Base-by-base conservation (phyloP, 116 monocot species). In the Dioscorea cayenensis region DNA sequence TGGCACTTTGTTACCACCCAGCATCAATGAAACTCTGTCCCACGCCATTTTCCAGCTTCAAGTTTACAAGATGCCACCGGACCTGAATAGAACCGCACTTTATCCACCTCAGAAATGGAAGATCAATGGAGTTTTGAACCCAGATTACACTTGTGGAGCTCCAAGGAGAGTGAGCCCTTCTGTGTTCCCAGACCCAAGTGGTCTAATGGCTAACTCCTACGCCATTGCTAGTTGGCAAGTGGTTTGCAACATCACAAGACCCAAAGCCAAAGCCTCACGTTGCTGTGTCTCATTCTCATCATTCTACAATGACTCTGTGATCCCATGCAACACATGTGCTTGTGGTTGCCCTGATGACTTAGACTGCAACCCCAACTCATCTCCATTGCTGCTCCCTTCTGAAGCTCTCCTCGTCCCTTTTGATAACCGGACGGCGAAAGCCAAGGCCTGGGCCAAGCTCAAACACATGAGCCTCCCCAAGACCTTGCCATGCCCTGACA, bases 281-380 rank as follows among this genome's bases (percentile, higher is more conserved):
- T 97, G 97, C 76, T 97, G 97, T 71, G 93, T 97, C 63, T 93
- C 97, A 80, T 93, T 84, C 89, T 97, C 97, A 0, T 86, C 92
- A 25, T 97, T 79, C 90, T 97, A 85, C 85, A 93, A 97, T 70
- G 90, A 84, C 63, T 97, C 97, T 0, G 90, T 84, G 18, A 38
- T 97, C n/a, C 93, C 97, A 6, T 97, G 93, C 85, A 65, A 37
- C 68, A 97, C 93, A 1, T 97, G 97, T 64, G 90, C 97, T 14
- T 97, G 97, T 52, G 97, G 97, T 11, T 97, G 97, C 77, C 25
- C 77, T 1, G 79, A 79, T 22, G 74, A 77, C 38, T 20, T 55
- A 3, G 51, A 75, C 18, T 97, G 97, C 75, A 75, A 97, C 36
- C 67, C 80, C 10, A 66, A 93, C 20, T 81, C 79, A 3, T 36